phyloP scores from a whole-genome alignment of 345 rosid species.

The Orychophragmus violaceus region DNA sequence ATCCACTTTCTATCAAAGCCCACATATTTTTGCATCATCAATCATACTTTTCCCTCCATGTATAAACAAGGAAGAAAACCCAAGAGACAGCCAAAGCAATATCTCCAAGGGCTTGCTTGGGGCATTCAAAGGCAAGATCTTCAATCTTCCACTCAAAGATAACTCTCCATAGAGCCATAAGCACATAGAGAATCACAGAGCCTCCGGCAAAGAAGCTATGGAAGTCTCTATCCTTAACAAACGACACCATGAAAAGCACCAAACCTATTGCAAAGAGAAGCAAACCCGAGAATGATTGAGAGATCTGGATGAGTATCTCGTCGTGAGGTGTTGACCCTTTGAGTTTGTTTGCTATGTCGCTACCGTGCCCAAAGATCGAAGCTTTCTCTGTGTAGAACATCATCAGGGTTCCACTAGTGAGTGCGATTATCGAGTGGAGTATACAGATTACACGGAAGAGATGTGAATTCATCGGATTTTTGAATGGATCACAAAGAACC shows the following conservation, averaged over 20 bases:
- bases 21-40: constrained; percentile 9
- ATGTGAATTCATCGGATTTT: constrained; percentile 31
- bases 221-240: constrained; percentile 68
- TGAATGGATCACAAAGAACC: no score
- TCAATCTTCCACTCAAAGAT: constrained; percentile 61
- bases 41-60: constrained; percentile 97
- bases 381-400: constrained; percentile 73
- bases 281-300: constrained; percentile 88
- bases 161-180: constrained; percentile 73
- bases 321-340: constrained; percentile 93
- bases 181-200: constrained; percentile 61
- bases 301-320: constrained; percentile 75
- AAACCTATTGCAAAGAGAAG: constrained; percentile 70
- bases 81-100: constrained; percentile 67
- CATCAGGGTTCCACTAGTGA: constrained; percentile 66
- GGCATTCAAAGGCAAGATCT: constrained; percentile 63
- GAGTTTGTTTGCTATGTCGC: constrained; percentile 55
- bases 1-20: background rate
- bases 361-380: constrained; percentile 53
- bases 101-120: constrained; percentile 67
- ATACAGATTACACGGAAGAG: constrained; percentile 44
- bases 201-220: constrained; percentile 82
- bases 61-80: constrained; percentile 73
- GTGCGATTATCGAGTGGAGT: constrained; percentile 72
- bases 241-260: constrained; percentile 79